Base-by-base conservation (phyloP, 805 yeast species). In the Jamesozyma gamospora region DNA sequence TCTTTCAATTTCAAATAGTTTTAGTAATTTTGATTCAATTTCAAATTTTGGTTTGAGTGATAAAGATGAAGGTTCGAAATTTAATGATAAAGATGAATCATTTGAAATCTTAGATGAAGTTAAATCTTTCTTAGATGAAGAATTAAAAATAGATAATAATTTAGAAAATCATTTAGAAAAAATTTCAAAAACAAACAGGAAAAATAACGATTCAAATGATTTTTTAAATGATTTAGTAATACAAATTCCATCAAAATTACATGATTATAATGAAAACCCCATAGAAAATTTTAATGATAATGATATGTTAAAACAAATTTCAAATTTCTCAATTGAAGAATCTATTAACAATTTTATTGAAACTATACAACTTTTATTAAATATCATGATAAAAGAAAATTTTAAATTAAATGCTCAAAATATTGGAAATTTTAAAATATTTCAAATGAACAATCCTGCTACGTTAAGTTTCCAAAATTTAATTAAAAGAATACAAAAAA, bases 41-140 rank as follows among this genome's bases (percentile, higher is more conserved):
- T 55, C 62, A 3, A 57, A 57, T 36, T 57, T 57, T 29, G 53
- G 46, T 15, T 39, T 57, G 32, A 56, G 59, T 38, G 62, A 52
- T n/a, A 34, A 39, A 5, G 32, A 31, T 9, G 26, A 24, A n/a
- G 5, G n/a, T 2, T 4, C 8, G 3, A 33, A 36, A 11, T 30
- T 35, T 26, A 16, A 30, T n/a, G 12, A 8, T 9, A 19, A 11
- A 9, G 5, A 12, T 32, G 24, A 21, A 21, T 5, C 8, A 6
- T 8, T 6, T 21, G 5, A 5, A 6, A 21, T 19, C 13, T 7
- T 13, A 7, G 14, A 19, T 13, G 35, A 17, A 6, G 17, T 32
- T 3, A 19, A 13, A 5, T 6, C 28, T 9, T 4, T 17, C 12
- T 7, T n/a, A 7, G 12, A 21, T 9, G 13, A 8, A 4, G 35